A percentile compares a stretch with the other conserved stretches of the same genome.
Evolutionary conservation across 2,329 filamentous ascomycete species (phyloP).

Genomic region (Calonectria hawksworthii): DNA sequence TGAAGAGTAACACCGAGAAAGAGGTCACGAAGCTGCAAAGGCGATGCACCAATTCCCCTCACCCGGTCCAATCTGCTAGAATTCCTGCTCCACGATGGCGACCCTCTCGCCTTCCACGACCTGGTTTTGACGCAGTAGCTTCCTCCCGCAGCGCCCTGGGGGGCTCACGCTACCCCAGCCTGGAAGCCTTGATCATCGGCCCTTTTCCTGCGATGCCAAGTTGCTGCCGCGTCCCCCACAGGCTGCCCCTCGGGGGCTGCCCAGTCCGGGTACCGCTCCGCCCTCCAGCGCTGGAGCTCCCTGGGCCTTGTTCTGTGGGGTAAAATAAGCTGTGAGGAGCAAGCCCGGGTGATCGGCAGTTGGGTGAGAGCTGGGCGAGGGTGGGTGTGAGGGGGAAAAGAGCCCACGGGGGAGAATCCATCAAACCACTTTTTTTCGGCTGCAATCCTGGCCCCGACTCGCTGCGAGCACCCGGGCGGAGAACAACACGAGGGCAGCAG

Average conservation of each 20-base stretch:
- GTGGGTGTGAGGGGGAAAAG: background rate
- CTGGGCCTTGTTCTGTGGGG: slow-evolving; percentile 22
- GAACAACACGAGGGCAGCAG: background rate
- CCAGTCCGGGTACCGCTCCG: slow-evolving; percentile 19
- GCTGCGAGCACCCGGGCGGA: background rate
- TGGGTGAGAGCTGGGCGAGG: background rate
- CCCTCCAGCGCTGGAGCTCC: slow-evolving; percentile 12
- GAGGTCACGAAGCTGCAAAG: background rate
- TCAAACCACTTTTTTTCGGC: slow-evolving; percentile 18
- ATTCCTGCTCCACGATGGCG: slow-evolving; percentile 8
- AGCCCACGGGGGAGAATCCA: slow-evolving; percentile 6
- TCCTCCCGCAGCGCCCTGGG: background rate
- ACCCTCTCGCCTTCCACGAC: background rate
- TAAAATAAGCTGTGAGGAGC: background rate
- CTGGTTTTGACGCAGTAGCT: slow-evolving; percentile 1
- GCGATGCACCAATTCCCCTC: slow-evolving; percentile 10
- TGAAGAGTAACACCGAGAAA: slow-evolving; percentile 9
- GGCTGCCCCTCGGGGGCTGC: background rate
- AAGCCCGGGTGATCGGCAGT: slow-evolving; percentile 19
- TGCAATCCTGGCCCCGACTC: background rate
- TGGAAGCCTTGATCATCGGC: slow-evolving; percentile 26
- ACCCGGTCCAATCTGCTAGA: slow-evolving; percentile 3
- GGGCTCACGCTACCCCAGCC: slow-evolving; percentile 11
- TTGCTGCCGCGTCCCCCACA: slow-evolving; percentile 17
- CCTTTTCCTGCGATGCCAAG: slow-evolving; percentile 27